Evolutionary conservation across 768 basidiomycete genomes (phyloP), one percentile per base, ranked within the genome.

Genomic region (Mycena galopus): DNA sequence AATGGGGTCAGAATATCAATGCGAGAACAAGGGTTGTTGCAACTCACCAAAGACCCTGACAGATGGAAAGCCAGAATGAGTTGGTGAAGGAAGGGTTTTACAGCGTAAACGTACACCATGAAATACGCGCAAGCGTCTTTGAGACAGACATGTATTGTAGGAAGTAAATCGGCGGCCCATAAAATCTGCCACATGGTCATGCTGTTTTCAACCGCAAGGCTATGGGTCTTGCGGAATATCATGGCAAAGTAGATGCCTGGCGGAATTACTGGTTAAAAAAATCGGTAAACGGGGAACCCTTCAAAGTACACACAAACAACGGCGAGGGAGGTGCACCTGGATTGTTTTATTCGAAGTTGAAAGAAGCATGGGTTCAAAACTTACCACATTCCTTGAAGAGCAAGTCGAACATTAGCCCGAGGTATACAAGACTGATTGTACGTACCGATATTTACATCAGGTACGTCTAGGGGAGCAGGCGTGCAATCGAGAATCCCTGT

Each of bases 221-320:
- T 4, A 3, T 37, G 56, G 3, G 50, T 32, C 50, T 51, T 68
- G 58, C 58, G 59, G 17, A 67, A 35, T 25, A 67, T 47, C 66
- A 67, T 67, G 32, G 57, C 17, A 42, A 67, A 51, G 27, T 68
- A 68, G 67, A 68, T 61, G 47, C 67, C 67, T 68, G 67, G n/a
- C 6, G 16, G n/a, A 33, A 12, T 29, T 16, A 50, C 1, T 44
- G n/a, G 9, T 19, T 19, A 4, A 29, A 17, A 37, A 25, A 27
- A 16, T 33, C 8, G 11, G 11, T 27, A 35, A 16, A 11, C 37
- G 7, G 58, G 14, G 21, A 9, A 1, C 19, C 37, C 33, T n/a
- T n/a, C 8, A 14, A 16, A 2, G 14, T 6, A 35, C 57, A 0
- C 33, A 68, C 67, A 68, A n/a, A 47, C 32, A 25, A 68, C 67